phyloP scores from a whole-genome alignment of 192 early-diverging fungal genomes.

The Backusella liffmaniae region DNA sequence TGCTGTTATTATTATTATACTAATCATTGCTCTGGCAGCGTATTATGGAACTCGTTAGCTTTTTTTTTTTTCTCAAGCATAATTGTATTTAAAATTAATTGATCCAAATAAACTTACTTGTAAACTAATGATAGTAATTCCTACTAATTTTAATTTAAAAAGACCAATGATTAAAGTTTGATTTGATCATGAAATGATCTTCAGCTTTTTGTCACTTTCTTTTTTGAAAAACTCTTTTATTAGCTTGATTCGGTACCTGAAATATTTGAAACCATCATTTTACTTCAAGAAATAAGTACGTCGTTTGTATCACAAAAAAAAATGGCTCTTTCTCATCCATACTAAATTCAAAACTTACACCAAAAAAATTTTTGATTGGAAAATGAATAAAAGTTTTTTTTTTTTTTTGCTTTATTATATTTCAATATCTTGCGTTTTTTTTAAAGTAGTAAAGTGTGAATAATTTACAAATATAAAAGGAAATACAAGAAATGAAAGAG shows the following conservation, averaged over 20 bases:
- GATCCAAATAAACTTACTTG: neutral
- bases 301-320: neutral
- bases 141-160: neutral
- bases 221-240: neutral
- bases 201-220: neutral
- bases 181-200: neutral
- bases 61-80: neutral
- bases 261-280: neutral
- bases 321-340: neutral
- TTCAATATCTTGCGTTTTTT: neutral
- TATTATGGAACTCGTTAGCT: neutral
- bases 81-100: neutral
- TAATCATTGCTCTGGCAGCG: conserved; percentile 37
- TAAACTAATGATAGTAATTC: neutral
- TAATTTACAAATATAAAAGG: neutral
- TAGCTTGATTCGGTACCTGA: neutral
- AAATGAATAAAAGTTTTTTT: neutral
- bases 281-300: neutral
- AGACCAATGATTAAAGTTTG: neutral
- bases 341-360: neutral
- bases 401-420: conserved; percentile 6
- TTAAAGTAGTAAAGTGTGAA: neutral
- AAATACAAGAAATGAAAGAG: neutral
- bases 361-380: neutral
- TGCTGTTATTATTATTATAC: conserved; percentile 40